A percentile compares a stretch with the other conserved stretches of the same genome.
These are phyloP conservation scores for Phalaenopsis equestris DNA, from an alignment of 106 monocot genomes.

Conservation along the genomic window DNA sequence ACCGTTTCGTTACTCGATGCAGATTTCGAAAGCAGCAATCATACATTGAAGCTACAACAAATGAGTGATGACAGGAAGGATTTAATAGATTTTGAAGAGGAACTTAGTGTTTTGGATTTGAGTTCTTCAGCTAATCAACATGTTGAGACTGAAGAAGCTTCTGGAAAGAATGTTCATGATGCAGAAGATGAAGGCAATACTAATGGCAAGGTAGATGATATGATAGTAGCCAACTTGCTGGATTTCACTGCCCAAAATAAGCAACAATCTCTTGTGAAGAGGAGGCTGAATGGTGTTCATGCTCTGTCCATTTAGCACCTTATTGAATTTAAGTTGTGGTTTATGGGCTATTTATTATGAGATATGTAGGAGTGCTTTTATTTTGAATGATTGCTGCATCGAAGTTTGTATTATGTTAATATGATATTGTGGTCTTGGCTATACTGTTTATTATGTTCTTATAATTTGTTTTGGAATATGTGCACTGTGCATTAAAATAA, in stretches of 20 bases:
- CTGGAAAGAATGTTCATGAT: neutral
- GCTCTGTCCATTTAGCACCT: neutral
- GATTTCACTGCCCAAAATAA: slow-evolving; percentile 17
- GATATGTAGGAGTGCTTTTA: no score
- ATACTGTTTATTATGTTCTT: no score
- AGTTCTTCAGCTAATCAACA: neutral
- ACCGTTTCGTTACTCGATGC: slow-evolving; percentile 20
- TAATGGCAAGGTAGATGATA: slow-evolving; percentile 27
- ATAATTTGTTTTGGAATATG: no score
- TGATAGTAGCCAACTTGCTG: slow-evolving; percentile 37
- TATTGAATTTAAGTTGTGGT: no score
- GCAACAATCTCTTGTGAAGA: neutral
- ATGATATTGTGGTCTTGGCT: no score
- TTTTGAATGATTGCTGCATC: no score
- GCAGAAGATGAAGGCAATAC: neutral
- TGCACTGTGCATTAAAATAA: no score
- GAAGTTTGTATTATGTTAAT: no score
- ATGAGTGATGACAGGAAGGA: slow-evolving; percentile 25
- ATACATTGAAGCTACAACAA: neutral
- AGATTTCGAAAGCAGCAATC: neutral
- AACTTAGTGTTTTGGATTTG: neutral
- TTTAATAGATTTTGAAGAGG: slow-evolving; percentile 29
- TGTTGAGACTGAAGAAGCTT: slow-evolving; percentile 3
- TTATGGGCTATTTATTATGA: no score
- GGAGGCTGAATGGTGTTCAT: neutral